These are phyloP conservation scores for Diutina pseudorugosa DNA, from an alignment of 1,139 yeast species.

Conservation along the genomic window DNA sequence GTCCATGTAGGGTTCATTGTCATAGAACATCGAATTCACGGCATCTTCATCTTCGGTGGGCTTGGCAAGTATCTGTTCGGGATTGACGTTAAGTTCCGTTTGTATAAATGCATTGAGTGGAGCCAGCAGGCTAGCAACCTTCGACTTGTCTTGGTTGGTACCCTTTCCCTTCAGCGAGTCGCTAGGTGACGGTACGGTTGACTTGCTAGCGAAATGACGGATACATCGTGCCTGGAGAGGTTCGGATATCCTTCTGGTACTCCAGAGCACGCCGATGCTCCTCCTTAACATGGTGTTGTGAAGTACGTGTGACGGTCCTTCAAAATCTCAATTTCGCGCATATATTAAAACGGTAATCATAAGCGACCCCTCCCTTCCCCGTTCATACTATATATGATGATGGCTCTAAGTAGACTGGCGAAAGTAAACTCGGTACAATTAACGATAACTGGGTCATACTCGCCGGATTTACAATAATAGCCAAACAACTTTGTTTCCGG, in stretches of 20 bases:
- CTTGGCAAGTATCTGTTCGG: neutral
- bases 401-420: neutral
- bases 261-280: neutral
- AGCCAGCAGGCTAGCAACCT: neutral
- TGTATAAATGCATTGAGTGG: neutral
- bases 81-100: neutral
- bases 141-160: neutral
- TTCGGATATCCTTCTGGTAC: neutral
- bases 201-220: neutral
- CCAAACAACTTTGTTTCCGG: neutral
- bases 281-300: neutral
- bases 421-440: neutral
- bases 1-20: conserved; percentile 39
- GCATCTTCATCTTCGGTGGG: neutral
- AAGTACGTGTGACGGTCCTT: neutral
- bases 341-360: neutral
- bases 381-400: neutral
- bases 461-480: neutral
- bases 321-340: neutral
- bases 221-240: neutral
- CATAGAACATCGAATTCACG: conserved; percentile 18
- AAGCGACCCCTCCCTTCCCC: neutral
- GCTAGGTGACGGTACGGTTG: neutral
- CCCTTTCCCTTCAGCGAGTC: neutral
- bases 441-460: neutral